phyloP scores from a whole-genome alignment of 768 basidiomycete genomes.

The Tulasnella sp. region DNA sequence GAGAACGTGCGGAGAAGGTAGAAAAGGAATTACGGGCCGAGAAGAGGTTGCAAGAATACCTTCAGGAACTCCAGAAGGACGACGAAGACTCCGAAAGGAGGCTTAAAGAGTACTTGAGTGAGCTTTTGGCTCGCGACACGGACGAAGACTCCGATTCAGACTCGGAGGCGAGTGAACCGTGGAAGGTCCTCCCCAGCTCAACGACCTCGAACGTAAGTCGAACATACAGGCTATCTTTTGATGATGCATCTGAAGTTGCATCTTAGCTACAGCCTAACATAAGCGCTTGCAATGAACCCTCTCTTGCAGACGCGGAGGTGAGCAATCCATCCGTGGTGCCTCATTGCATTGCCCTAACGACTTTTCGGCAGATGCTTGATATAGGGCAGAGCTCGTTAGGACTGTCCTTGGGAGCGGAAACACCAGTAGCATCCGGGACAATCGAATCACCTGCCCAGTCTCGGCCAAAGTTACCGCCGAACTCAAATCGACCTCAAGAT shows the following conservation, averaged over 20 bases:
- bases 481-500: too few species aligned
- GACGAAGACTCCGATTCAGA: conserved; percentile 9
- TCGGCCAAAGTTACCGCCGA: neutral
- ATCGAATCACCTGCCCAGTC: neutral
- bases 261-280: neutral
- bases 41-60: conserved; percentile 1
- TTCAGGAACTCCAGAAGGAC: conserved; percentile 6
- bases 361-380: neutral
- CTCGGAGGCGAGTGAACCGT: conserved; percentile 2
- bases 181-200: neutral
- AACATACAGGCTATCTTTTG: neutral
- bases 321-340: neutral
- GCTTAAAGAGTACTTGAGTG: conserved; percentile 10
- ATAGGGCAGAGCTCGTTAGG: neutral
- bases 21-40: conserved; percentile 4
- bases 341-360: neutral
- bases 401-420: neutral
- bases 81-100: conserved; percentile 3
- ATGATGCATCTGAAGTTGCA: neutral
- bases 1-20: conserved; percentile 1
- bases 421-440: neutral
- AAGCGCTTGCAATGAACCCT: neutral
- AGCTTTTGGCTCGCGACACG: neutral
- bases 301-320: neutral
- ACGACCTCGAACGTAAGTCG: neutral